phyloP scores from a whole-genome alignment of 768 basidiomycete species.

The Mycena galericulata region DNA sequence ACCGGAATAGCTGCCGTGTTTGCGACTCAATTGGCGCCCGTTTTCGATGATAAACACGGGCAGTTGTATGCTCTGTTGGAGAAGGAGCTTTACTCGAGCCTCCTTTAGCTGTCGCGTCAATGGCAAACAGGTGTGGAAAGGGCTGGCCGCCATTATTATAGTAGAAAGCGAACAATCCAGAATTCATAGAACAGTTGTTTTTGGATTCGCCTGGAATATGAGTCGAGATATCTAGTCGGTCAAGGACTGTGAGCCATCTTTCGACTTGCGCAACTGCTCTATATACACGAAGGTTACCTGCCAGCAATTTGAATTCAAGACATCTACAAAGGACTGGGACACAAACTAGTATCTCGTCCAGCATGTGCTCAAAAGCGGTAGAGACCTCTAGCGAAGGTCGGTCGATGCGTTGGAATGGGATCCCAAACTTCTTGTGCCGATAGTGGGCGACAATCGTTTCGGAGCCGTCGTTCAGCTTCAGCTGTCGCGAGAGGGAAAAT shows the following conservation, averaged over 20 bases:
- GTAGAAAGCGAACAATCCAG: too few relatives aligned
- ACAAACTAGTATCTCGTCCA: slow-evolving; percentile 43
- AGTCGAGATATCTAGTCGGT: too few relatives aligned
- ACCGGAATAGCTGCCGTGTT: slow-evolving; percentile 26
- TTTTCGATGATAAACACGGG: too few relatives aligned
- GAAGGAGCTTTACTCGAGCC: too few relatives aligned
- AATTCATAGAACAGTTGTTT: too few relatives aligned
- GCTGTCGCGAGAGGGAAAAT: slow-evolving; percentile 11
- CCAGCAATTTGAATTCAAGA: too few relatives aligned
- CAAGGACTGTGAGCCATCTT: slow-evolving; percentile 17
- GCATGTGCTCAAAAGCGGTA: slow-evolving; percentile 39
- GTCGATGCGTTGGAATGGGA: slow-evolving; percentile 23
- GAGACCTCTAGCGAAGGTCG: slow-evolving; percentile 44
- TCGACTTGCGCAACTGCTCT: slow-evolving; percentile 43
- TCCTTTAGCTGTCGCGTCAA: too few relatives aligned
- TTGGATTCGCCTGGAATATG: too few relatives aligned
- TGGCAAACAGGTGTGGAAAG: too few relatives aligned
- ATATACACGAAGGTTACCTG: slow-evolving; percentile 46
- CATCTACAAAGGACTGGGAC: too few relatives aligned
- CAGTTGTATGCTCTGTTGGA: too few relatives aligned
- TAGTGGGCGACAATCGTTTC: slow-evolving; percentile 36
- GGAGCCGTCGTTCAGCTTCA: slow-evolving; percentile 35
- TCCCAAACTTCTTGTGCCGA: slow-evolving; percentile 24
- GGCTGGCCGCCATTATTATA: too few relatives aligned
- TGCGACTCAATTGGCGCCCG: slow-evolving; percentile 11